Evolutionary conservation across 371 early-diverging fungal genomes (phyloP).

Genomic region (Mortierella sp.): DNA sequence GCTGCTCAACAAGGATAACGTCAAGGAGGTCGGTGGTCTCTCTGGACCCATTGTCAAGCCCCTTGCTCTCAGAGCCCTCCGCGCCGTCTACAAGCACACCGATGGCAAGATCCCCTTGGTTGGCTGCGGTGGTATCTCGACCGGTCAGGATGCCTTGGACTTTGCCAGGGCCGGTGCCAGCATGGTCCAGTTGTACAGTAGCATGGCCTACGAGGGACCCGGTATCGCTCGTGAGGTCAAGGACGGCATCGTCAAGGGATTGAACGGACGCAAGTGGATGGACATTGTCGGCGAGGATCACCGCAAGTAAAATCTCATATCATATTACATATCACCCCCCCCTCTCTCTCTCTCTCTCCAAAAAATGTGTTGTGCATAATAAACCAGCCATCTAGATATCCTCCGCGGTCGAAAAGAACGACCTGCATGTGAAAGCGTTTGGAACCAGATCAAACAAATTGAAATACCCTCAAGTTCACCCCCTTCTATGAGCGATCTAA

Average conservation of each 20-base stretch:
- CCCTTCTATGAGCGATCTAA: too few species aligned
- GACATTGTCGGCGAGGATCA: constrained; percentile 67
- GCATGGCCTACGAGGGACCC: constrained; percentile 79
- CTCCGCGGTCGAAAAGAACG: too few species aligned
- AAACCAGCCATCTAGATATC: too few species aligned
- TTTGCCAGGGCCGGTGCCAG: constrained; percentile 84
- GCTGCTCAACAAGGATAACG: constrained; percentile 57
- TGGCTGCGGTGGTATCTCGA: constrained; percentile 88
- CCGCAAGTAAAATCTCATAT: constrained; percentile 5
- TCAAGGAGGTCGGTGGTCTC: constrained; percentile 80
- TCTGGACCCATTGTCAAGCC: constrained; percentile 82
- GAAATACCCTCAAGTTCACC: too few species aligned
- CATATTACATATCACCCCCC: not conserved
- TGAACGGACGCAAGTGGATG: constrained; percentile 67
- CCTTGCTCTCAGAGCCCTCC: constrained; percentile 72
- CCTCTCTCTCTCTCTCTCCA: too few species aligned
- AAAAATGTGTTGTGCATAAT: too few species aligned
- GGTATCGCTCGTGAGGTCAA: constrained; percentile 80
- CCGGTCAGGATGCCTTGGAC: constrained; percentile 78
- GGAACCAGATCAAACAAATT: too few species aligned
- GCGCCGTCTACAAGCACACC: constrained; percentile 77
- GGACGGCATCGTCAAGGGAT: constrained; percentile 65
- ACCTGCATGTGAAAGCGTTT: too few species aligned
- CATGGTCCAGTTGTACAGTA: constrained; percentile 84
- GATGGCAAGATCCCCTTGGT: constrained; percentile 80